Percentiles rank a stretch among this genome's conserved stretches.
These are phyloP conservation scores for Rhipidocladum racemiflorum DNA, from an alignment of 176 grass and related monocot species.

Conservation along the genomic window DNA sequence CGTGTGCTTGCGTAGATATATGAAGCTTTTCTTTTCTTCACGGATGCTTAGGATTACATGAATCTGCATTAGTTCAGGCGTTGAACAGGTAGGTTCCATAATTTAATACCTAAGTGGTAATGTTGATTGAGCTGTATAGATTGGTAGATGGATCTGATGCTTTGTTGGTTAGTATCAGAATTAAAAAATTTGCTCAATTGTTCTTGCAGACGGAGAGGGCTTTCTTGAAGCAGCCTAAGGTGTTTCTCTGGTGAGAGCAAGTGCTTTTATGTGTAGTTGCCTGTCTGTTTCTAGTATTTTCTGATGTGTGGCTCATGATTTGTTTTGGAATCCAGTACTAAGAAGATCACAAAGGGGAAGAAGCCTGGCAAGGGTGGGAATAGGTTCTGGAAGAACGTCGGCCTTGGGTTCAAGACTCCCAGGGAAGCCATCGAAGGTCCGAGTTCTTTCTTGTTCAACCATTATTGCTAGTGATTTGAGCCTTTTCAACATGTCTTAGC, in stretches of 20 bases:
- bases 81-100: neutral
- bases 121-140: neutral
- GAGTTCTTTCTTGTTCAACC: neutral
- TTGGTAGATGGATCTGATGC: neutral
- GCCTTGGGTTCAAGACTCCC: conserved; percentile 23
- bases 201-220: conserved; percentile 39
- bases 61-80: neutral
- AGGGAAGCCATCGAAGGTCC: conserved; percentile 25
- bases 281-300: neutral
- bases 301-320: neutral
- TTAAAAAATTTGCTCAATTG: neutral
- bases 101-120: neutral
- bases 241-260: conserved; percentile 41
- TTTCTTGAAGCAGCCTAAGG: conserved; percentile 49
- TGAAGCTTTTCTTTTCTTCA: neutral
- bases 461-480: neutral
- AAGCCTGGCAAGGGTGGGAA: conserved; percentile 13
- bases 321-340: neutral
- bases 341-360: conserved; percentile 13
- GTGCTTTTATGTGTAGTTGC: neutral
- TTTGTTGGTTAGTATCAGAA: neutral
- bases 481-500: neutral
- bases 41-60: neutral
- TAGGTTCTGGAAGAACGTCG: conserved; percentile 25
- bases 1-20: neutral